phyloP scores from a whole-genome alignment of 306 rosid genomes.

The Fagus sylvatica region DNA sequence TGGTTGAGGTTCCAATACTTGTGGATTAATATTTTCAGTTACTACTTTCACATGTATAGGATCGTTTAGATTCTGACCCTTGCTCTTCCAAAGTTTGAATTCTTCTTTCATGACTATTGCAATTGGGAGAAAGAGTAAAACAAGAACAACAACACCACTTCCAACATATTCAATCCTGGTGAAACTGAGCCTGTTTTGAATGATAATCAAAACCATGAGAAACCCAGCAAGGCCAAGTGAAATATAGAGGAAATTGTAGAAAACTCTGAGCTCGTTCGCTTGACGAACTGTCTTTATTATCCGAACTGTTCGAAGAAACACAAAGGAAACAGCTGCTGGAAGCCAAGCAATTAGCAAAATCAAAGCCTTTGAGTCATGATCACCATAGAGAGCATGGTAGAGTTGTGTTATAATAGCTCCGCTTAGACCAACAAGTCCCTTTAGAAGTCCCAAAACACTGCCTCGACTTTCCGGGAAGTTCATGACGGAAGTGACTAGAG shows the following conservation, averaged over 20 bases:
- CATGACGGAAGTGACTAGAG: slow-evolving; percentile 56
- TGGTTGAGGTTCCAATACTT: neutral
- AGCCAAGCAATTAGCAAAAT: slow-evolving; percentile 64
- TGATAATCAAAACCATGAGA: slow-evolving; percentile 52
- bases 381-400: slow-evolving; percentile 56
- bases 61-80: slow-evolving; percentile 3
- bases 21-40: slow-evolving; percentile 16
- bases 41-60: slow-evolving; percentile 15
- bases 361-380: slow-evolving; percentile 34
- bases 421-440: slow-evolving; percentile 74
- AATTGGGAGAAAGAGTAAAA: slow-evolving; percentile 51
- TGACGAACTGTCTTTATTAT: slow-evolving; percentile 23
- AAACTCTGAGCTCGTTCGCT: slow-evolving; percentile 46
- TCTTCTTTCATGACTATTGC: slow-evolving; percentile 49
- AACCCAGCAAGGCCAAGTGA: slow-evolving; percentile 67
- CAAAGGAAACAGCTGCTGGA: slow-evolving; percentile 50
- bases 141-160: slow-evolving; percentile 33
- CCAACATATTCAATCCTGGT: slow-evolving; percentile 30
- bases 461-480: slow-evolving; percentile 72
- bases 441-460: slow-evolving; percentile 61
- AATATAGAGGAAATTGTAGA: slow-evolving; percentile 54
- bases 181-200: slow-evolving; percentile 47
- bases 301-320: slow-evolving; percentile 50
- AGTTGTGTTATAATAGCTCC: slow-evolving; percentile 68
- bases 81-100: slow-evolving; percentile 30